A percentile compares a stretch with the other conserved stretches of the same genome.
phyloP scores from a whole-genome alignment of 2,329 filamentous ascomycete genomes.

The Metarhizium anisopliae region DNA sequence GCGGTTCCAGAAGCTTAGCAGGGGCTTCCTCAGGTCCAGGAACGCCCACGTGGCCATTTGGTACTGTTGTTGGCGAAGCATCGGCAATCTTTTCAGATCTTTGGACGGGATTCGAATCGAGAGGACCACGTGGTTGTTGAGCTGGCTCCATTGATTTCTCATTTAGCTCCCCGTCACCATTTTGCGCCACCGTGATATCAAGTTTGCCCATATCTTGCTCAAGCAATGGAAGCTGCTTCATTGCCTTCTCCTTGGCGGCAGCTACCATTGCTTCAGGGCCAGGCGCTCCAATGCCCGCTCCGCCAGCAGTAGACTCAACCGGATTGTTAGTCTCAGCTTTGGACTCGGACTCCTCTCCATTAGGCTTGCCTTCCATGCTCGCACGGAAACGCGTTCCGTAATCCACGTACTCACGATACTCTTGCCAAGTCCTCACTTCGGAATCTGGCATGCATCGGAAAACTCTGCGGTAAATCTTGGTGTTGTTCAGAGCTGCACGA shows the following conservation, averaged over 20 bases:
- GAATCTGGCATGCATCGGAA: slow-evolving; percentile 97
- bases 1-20: slow-evolving; percentile 23
- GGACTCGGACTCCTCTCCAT: slow-evolving; percentile 40
- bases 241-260: slow-evolving; percentile 19
- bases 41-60: slow-evolving; percentile 33
- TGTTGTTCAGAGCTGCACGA: slow-evolving; percentile 84
- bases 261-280: slow-evolving; percentile 30
- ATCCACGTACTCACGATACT: slow-evolving; percentile 75
- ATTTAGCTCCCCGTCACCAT: slow-evolving; percentile 19
- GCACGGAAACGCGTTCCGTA: slow-evolving; percentile 73
- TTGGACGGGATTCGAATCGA: slow-evolving; percentile 25
- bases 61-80: background rate
- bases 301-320: slow-evolving; percentile 22
- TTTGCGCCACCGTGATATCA: slow-evolving; percentile 21
- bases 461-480: slow-evolving; percentile 83
- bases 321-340: slow-evolving; percentile 25
- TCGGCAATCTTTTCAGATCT: background rate
- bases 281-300: slow-evolving; percentile 34
- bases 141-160: slow-evolving; percentile 21
- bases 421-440: slow-evolving; percentile 85
- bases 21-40: slow-evolving; percentile 34
- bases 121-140: slow-evolving; percentile 22
- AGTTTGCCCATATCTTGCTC: slow-evolving; percentile 20
- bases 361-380: slow-evolving; percentile 47
- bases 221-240: slow-evolving; percentile 15